These are phyloP conservation scores for Saccharomycopsis crataegensis DNA, from an alignment of 1,139 yeast species.

Conservation along the genomic window DNA sequence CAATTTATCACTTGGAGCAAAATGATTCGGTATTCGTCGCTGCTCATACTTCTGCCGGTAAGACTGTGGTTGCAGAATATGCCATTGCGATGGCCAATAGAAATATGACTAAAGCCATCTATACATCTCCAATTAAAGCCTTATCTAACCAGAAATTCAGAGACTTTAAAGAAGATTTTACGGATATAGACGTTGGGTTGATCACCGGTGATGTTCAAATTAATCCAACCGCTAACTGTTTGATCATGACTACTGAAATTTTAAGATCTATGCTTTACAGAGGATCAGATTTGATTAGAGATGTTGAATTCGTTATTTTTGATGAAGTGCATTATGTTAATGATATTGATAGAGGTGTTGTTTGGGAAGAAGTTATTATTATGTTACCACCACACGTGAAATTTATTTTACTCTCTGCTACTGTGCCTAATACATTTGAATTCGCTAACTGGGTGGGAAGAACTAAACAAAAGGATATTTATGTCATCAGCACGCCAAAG, in stretches of 20 bases:
- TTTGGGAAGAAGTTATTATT: conserved; percentile 98
- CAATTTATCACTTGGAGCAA: conserved; percentile 91
- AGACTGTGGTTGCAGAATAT: conserved; percentile 88
- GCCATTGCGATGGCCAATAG: conserved; percentile 90
- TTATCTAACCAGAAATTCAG: conserved; percentile 90
- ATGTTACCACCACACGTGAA: conserved; percentile 95
- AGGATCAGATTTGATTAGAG: conserved; percentile 94
- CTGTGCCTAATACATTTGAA: conserved; percentile 95
- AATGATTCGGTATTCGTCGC: conserved; percentile 98
- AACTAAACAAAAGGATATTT: conserved; percentile 90
- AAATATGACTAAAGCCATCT: conserved; percentile 85
- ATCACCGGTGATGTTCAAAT: conserved; percentile 98
- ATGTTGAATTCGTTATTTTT: conserved; percentile 93
- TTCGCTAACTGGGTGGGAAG: conserved; percentile 99
- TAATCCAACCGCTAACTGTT: conserved; percentile 93
- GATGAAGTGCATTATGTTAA: conserved; percentile 98
- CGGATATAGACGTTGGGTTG: conserved; percentile 80
- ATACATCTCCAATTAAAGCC: conserved; percentile 91
- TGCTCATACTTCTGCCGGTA: conserved; percentile 95
- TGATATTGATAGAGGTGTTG: conserved; percentile 96
- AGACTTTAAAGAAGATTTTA: conserved; percentile 78
- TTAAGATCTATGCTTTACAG: conserved; percentile 90
- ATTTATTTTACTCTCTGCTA: conserved; percentile 82
- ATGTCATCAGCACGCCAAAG: conserved; percentile 90
- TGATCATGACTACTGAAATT: conserved; percentile 97